Conservation (phyloP, 1,284 basidiomycete species). For the Calocybe gambosa region DNA sequence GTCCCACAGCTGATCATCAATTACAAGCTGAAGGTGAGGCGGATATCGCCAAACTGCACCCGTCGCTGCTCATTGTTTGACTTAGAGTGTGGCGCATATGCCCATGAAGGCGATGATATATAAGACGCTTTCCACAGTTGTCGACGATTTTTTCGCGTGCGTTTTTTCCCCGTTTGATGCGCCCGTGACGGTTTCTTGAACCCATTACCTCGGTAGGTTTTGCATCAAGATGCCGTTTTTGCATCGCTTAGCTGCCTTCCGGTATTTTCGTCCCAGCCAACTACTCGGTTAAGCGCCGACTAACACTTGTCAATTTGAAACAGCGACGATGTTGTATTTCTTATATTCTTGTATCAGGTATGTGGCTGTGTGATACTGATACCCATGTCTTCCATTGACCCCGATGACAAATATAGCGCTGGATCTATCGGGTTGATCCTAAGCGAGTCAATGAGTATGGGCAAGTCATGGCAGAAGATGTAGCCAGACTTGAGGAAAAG, state of each 20-base stretch:
- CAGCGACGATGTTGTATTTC: constrained; percentile 86
- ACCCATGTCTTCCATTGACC: constrained; percentile 9
- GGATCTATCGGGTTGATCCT: constrained; percentile 94
- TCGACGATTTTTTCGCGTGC: constrained; percentile 91
- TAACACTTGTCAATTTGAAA: constrained; percentile 16
- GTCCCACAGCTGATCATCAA: constrained; percentile 93
- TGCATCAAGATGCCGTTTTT: constrained; percentile 95
- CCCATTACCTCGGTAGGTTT: constrained; percentile 45
- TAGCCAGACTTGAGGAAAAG: constrained; percentile 40
- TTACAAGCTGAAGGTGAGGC: constrained; percentile 84
- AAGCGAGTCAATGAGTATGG: constrained; percentile 95
- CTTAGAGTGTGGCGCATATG: constrained; percentile 84
- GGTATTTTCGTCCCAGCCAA: constrained; percentile 24
- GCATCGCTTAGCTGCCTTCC: constrained; percentile 85
- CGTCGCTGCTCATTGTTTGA: constrained; percentile 3
- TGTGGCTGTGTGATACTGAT: constrained; percentile 24
- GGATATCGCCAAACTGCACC: constrained; percentile 7
- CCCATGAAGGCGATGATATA: constrained; percentile 97
- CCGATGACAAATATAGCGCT: constrained; percentile 50
- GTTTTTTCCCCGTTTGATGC: constrained; percentile 17
- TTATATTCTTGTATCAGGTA: constrained; percentile 82
- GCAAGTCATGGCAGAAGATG: constrained; percentile 62
- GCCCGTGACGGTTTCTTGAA: constrained; percentile 2
- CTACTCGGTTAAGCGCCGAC: constrained; percentile 7
- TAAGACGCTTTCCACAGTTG: constrained; percentile 85